Conservation (phyloP, 768 basidiomycete genomes). For the Psilocybe cyanescens region DNA sequence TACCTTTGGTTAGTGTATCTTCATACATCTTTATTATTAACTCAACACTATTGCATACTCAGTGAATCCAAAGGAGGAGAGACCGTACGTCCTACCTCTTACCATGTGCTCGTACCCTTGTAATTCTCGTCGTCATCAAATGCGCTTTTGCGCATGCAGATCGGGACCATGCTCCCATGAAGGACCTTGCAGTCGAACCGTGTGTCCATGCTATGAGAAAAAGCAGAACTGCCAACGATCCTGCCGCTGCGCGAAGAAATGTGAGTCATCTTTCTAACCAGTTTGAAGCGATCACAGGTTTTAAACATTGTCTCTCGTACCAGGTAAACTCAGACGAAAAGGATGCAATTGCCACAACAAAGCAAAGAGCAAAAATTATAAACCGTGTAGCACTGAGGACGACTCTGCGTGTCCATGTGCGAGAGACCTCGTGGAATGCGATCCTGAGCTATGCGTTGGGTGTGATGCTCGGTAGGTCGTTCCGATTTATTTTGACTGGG, state of each 20-base stretch:
- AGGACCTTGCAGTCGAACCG: constrained; percentile 45
- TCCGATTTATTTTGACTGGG: background rate
- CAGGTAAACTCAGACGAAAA: constrained; percentile 44
- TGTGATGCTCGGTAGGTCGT: constrained; percentile 45
- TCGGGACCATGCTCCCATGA: constrained; percentile 49
- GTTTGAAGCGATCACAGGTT: background rate
- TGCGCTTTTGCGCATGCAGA: background rate
- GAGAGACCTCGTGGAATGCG: constrained; percentile 44
- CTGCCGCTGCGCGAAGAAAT: constrained; percentile 49
- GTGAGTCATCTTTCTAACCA: constrained; percentile 29
- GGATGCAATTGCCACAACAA: constrained; percentile 42
- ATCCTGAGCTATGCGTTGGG: constrained; percentile 50
- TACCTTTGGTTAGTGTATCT: background rate
- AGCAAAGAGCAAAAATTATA: background rate
- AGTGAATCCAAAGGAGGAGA: background rate
- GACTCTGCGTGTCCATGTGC: constrained; percentile 40
- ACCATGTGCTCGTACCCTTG: background rate
- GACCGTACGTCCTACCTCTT: background rate
- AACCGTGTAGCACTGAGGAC: constrained; percentile 19
- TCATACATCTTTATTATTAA: background rate
- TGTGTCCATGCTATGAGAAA: constrained; percentile 43
- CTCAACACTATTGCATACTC: background rate
- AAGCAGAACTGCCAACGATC: constrained; percentile 47
- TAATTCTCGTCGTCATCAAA: no score
- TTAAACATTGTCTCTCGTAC: background rate